Percentiles rank a stretch among this genome's conserved stretches.
Evolutionary conservation across 2,329 filamentous ascomycete genomes (phyloP).

Genomic region (Epichloe gansuensis): DNA sequence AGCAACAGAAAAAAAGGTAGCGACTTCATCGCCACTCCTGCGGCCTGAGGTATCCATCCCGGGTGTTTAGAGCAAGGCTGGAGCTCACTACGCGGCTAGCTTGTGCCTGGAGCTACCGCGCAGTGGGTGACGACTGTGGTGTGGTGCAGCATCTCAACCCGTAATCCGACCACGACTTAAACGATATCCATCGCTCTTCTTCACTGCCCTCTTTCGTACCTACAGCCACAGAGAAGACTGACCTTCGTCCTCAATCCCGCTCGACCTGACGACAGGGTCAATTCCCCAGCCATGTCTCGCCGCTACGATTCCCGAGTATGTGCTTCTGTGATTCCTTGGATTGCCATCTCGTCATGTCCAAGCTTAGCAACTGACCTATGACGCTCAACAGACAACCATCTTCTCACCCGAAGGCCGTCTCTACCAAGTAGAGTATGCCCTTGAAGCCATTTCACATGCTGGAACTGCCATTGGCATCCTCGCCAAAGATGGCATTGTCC

Average conservation of each 20-base stretch:
- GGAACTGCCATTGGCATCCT: constrained; percentile 94
- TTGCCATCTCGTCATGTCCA: background rate
- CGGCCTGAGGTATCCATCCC: constrained; percentile 5
- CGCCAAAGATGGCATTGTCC: constrained; percentile 94
- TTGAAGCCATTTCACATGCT: constrained; percentile 96
- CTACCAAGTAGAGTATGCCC: constrained; percentile 98
- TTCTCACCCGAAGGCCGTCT: constrained; percentile 98
- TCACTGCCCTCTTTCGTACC: background rate
- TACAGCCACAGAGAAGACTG: background rate
- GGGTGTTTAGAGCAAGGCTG: background rate
- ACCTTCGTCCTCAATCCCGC: background rate
- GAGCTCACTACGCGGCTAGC: constrained; percentile 9
- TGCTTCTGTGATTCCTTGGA: constrained; percentile 15
- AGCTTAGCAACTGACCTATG: constrained; percentile 1
- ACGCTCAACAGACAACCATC: constrained; percentile 69
- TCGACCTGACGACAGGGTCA: background rate
- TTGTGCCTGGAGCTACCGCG: constrained; percentile 11
- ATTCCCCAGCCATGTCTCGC: constrained; percentile 58
- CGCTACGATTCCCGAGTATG: constrained; percentile 93
- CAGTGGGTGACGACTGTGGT: constrained; percentile 9
- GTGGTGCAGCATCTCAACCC: background rate
- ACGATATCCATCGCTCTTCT: background rate
- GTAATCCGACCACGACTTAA: background rate
- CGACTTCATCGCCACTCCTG: too few species aligned
- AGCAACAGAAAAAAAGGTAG: too few species aligned